Conservation (phyloP, 1,284 basidiomycete species). For the Fistulina hepatica region DNA sequence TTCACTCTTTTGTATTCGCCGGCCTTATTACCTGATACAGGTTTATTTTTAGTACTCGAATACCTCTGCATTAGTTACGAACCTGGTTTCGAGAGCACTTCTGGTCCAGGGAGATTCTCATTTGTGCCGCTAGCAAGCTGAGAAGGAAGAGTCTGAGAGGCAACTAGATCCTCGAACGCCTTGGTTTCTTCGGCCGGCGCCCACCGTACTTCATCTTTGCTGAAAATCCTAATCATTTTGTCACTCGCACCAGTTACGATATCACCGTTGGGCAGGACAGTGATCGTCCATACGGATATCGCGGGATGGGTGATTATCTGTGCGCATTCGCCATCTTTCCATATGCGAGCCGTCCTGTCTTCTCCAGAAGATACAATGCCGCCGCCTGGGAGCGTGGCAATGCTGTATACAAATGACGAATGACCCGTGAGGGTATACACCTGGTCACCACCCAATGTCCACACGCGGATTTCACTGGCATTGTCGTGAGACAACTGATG, state of each 20-base stretch:
- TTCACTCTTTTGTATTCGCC: slow-evolving; percentile 91
- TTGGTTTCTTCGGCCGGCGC: slow-evolving; percentile 59
- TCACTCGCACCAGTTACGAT: slow-evolving; percentile 81
- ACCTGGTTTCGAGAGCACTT: slow-evolving; percentile 70
- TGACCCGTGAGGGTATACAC: slow-evolving; percentile 81
- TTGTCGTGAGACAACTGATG: slow-evolving; percentile 6
- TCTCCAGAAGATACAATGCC: slow-evolving; percentile 74
- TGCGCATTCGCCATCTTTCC: slow-evolving; percentile 34
- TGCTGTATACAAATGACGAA: slow-evolving; percentile 92
- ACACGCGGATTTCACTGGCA: slow-evolving; percentile 78
- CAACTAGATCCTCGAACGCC: slow-evolving; percentile 63
- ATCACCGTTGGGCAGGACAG: slow-evolving; percentile 24
- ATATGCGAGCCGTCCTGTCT: slow-evolving; percentile 73
- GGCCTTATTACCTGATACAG: slow-evolving; percentile 65
- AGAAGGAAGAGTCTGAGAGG: slow-evolving; percentile 55
- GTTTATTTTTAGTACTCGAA: slow-evolving; percentile 11
- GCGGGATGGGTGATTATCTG: slow-evolving; percentile 14
- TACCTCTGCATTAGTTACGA: slow-evolving; percentile 15
- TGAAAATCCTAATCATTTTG: slow-evolving; percentile 82
- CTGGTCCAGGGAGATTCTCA: slow-evolving; percentile 76
- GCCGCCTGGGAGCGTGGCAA: slow-evolving; percentile 70
- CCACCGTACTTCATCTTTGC: slow-evolving; percentile 61
- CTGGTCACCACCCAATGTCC: slow-evolving; percentile 73
- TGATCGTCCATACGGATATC: slow-evolving; percentile 14
- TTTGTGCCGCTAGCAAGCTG: slow-evolving; percentile 91